A percentile compares a stretch with the other conserved stretches of the same genome.
Conservation (phyloP, 257 asterid species). For the Catharanthus roseus region DNA sequence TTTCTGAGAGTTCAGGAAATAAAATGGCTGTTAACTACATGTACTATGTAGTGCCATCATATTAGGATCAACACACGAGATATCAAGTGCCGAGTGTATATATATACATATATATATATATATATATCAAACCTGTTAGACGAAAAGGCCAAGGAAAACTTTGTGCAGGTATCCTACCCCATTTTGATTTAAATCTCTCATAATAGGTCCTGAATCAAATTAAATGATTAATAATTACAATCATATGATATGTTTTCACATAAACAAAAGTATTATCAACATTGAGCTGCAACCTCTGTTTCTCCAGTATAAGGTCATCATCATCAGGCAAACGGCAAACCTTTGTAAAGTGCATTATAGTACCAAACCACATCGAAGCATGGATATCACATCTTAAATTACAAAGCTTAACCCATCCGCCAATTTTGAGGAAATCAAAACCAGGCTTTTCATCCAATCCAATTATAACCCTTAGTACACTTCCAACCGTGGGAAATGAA, state of each 20-base stretch:
- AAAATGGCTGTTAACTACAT: slow-evolving; percentile 10
- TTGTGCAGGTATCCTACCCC: slow-evolving; percentile 56
- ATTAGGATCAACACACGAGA: slow-evolving; percentile 4
- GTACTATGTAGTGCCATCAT: slow-evolving; percentile 18
- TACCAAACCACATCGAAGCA: slow-evolving; percentile 56
- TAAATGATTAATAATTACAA: slow-evolving; percentile 7
- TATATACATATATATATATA: no score
- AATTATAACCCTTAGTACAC: slow-evolving; percentile 57
- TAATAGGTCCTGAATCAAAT: slow-evolving; percentile 38
- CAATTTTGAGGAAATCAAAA: slow-evolving; percentile 36
- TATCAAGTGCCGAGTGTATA: not conserved
- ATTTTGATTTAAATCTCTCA: slow-evolving; percentile 43
- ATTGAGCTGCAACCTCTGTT: slow-evolving; percentile 47
- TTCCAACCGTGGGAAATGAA: slow-evolving; percentile 71
- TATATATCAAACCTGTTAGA: slow-evolving; percentile 55
- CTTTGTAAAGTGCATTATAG: slow-evolving; percentile 56
- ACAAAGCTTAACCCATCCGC: slow-evolving; percentile 65
- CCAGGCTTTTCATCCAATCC: slow-evolving; percentile 43
- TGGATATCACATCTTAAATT: slow-evolving; percentile 44
- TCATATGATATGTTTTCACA: slow-evolving; percentile 2
- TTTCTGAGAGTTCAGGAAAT: slow-evolving; percentile 36
- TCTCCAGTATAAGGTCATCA: slow-evolving; percentile 36
- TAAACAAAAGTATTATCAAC: not conserved
- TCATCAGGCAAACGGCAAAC: slow-evolving; percentile 63
- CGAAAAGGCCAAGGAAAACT: slow-evolving; percentile 62